Percentiles rank a stretch among this genome's conserved stretches.
Conservation (phyloP, 495 filamentous ascomycete species). For the Aspergillus kassunensis region DNA sequence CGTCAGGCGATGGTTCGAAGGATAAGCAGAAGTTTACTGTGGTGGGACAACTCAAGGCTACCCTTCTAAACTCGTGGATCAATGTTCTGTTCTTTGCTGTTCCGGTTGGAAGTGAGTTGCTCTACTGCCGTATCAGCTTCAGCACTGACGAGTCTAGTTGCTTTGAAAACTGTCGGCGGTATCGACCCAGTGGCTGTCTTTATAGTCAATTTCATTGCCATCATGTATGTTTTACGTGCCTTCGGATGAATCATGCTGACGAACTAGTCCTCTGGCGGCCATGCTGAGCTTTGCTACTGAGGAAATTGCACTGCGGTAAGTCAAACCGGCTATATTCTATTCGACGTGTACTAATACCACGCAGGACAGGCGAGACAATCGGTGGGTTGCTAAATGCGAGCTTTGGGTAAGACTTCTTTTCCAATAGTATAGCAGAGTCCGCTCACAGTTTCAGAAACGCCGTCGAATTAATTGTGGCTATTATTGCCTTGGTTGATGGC, state of each 20-base stretch:
- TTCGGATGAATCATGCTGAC: background rate
- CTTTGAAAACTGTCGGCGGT: conserved; percentile 57
- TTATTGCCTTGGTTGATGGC: conserved; percentile 69
- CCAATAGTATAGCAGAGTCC: background rate
- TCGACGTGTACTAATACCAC: background rate
- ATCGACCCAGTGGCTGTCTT: conserved; percentile 63
- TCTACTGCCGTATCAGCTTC: background rate
- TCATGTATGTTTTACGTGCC: conserved; percentile 46
- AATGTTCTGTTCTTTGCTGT: conserved; percentile 78
- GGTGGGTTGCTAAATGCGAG: conserved; percentile 84
- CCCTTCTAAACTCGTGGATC: conserved; percentile 76
- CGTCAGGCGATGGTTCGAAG: background rate
- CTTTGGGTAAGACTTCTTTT: conserved; percentile 61
- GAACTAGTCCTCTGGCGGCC: conserved; percentile 44
- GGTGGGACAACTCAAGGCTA: conserved; percentile 64
- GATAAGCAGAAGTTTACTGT: conserved; percentile 58
- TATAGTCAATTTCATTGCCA: conserved; percentile 83
- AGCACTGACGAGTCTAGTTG: conserved; percentile 44
- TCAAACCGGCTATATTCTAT: background rate
- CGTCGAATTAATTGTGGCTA: conserved; percentile 85
- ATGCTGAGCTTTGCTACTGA: conserved; percentile 55
- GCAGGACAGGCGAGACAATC: conserved; percentile 66
- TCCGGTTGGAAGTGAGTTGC: conserved; percentile 57
- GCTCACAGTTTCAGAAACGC: conserved; percentile 54
- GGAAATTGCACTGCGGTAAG: conserved; percentile 49